Evolutionary conservation across 345 rosid genomes (phyloP).

Genomic region (Rubroshorea leprosula): DNA sequence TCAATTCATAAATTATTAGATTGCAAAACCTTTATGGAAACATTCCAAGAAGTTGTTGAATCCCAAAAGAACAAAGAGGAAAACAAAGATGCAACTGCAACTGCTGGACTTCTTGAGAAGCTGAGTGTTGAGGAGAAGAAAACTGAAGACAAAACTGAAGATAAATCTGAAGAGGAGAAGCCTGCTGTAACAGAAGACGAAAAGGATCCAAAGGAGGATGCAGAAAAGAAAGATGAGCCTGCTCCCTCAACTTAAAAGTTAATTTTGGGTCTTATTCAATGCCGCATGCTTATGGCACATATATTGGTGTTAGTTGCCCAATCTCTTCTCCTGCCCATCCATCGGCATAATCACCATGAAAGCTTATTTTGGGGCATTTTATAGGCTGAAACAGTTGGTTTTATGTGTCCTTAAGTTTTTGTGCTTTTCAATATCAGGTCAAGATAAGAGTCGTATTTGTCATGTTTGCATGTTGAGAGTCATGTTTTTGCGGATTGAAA

Average conservation of each 20-base stretch:
- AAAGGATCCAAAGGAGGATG: conserved; percentile 18
- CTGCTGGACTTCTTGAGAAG: conserved; percentile 67
- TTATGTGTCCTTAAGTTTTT: conserved; percentile 22
- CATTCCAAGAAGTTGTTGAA: conserved; percentile 66
- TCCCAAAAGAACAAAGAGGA: conserved; percentile 53
- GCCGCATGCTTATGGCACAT: conserved; percentile 11
- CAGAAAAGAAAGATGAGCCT: conserved; percentile 50
- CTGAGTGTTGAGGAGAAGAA: conserved; percentile 67
- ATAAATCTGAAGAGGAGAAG: conserved; percentile 12
- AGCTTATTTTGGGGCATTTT: conserved; percentile 8
- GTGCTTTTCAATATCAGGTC: conserved; percentile 27
- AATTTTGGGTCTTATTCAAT: conserved; percentile 7
- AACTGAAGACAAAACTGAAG: conserved; percentile 21
- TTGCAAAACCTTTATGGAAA: conserved; percentile 82
- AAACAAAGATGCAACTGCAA: conserved; percentile 55
- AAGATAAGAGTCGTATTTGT: conserved; percentile 23
- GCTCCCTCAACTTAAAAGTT: conserved; percentile 37
- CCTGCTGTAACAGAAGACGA: conserved; percentile 25
- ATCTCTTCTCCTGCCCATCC: conserved; percentile 11
- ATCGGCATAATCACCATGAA: conserved; percentile 11
- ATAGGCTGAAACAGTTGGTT: conserved; percentile 27
- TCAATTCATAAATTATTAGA: conserved; percentile 34
- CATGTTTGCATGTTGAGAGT: conserved; percentile 31
- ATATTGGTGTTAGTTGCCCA: conserved; percentile 9
- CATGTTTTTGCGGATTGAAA: conserved; percentile 20